These are phyloP conservation scores for Boletellus sp. DNA, from an alignment of 1,284 basidiomycete genomes.

Conservation along the genomic window DNA sequence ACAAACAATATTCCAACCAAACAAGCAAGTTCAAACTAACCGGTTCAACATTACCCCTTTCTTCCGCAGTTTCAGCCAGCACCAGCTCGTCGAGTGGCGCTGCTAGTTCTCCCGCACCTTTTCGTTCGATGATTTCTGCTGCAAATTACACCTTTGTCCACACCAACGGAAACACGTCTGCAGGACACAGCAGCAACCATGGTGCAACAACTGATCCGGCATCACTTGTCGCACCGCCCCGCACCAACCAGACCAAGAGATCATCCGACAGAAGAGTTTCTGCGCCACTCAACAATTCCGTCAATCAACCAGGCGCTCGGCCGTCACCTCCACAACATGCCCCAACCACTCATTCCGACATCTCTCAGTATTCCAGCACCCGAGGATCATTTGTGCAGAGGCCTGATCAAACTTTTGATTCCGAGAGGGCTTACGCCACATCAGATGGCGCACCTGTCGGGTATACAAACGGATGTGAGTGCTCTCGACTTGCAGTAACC, in stretches of 20 bases:
- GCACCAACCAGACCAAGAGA: slow-evolving; percentile 11
- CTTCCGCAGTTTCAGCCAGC: slow-evolving; percentile 29
- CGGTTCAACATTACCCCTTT: slow-evolving; percentile 13
- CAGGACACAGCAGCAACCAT: slow-evolving; percentile 1
- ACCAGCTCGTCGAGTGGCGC: slow-evolving; percentile 3
- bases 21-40: slow-evolving; percentile 28
- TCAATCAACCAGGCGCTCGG: slow-evolving; percentile 2
- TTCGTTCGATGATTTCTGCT: slow-evolving; percentile 6
- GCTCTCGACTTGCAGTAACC: neutral
- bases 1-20: slow-evolving; percentile 21
- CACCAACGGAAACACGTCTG: slow-evolving; percentile 2
- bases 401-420: neutral
- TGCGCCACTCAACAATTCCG: neutral
- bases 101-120: neutral
- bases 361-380: slow-evolving; percentile 17
- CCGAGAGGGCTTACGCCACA: neutral
- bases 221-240: neutral
- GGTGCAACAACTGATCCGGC: neutral
- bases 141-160: neutral
- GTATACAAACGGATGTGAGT: slow-evolving; percentile 13
- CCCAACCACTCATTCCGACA: too few species aligned
- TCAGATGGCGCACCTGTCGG: slow-evolving; percentile 4
- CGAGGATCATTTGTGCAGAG: neutral
- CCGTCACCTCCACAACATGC: slow-evolving; percentile 9
- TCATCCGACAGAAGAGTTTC: slow-evolving; percentile 11